phyloP scores from a whole-genome alignment of 345 rosid species.

The Gossypium anomalum region DNA sequence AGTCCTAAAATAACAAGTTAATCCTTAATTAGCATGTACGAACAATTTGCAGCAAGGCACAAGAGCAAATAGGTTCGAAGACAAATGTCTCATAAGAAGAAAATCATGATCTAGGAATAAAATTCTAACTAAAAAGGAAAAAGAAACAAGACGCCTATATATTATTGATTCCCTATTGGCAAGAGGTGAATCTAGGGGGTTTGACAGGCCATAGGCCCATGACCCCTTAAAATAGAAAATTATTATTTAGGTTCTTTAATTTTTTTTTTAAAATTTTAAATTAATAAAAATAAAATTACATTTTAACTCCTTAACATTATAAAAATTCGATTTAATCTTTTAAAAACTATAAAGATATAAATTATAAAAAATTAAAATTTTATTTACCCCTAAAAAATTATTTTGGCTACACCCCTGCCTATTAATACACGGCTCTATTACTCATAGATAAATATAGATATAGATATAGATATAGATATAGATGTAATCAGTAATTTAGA shows the following conservation, averaged over 20 bases:
- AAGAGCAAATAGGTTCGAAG: not conserved
- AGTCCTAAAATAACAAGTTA: not conserved
- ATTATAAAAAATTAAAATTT: too few species aligned
- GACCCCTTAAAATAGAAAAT: too few species aligned
- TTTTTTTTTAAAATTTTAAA: too few species aligned
- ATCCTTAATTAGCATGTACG: not conserved
- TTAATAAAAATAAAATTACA: too few species aligned
- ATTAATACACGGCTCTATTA: not conserved
- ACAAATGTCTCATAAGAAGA: not conserved
- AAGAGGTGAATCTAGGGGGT: too few species aligned
- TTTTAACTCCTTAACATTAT: too few species aligned
- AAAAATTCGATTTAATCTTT: too few species aligned
- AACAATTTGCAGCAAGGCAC: not conserved
- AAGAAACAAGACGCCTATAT: not conserved
- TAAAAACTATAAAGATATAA: too few species aligned
- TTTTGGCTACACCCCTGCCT: too few species aligned
- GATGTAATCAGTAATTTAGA: not conserved
- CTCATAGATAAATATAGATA: not conserved
- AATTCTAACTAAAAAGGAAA: not conserved
- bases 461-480: not conserved
- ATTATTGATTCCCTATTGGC: not conserved
- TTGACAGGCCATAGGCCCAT: too few species aligned
- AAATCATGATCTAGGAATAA: not conserved
- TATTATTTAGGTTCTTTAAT: too few species aligned
- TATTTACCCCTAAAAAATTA: too few species aligned